phyloP scores from a whole-genome alignment of 345 rosid species.

The Physaria fendleri region DNA sequence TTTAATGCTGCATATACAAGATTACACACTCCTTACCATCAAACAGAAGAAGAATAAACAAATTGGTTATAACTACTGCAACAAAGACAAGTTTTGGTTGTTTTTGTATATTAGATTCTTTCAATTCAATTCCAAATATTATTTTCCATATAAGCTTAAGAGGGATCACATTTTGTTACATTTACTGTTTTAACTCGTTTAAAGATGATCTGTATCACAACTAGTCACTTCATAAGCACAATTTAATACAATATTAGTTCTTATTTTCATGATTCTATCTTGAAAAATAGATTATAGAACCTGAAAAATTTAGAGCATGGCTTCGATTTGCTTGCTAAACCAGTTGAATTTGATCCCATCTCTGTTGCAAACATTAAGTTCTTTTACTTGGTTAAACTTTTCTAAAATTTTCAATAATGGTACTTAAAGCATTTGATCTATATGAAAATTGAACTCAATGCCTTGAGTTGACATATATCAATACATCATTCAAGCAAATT shows the following conservation, averaged over 20 bases:
- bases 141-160: conserved; percentile 1
- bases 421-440: not conserved
- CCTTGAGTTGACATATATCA: conserved; percentile 8
- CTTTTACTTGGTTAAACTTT: conserved; percentile 8
- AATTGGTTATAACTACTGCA: not conserved
- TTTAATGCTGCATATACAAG: not conserved
- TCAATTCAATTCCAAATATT: not conserved
- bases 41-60: conserved; percentile 6
- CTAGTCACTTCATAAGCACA: conserved; percentile 10
- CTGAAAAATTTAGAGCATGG: conserved; percentile 99
- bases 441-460: not conserved
- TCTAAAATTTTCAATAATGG: not conserved
- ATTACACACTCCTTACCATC: not conserved
- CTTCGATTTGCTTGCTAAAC: conserved; percentile 99
- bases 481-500: not conserved
- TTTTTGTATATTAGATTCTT: not conserved
- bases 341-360: conserved; percentile 74
- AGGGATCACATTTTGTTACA: conserved; percentile 2
- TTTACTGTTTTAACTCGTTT: conserved; percentile 8
- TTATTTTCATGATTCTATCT: conserved; percentile 1
- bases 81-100: not conserved
- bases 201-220: conserved; percentile 20
- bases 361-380: conserved; percentile 81
- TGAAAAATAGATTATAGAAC: conserved; percentile 39
- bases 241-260: not conserved